These are phyloP conservation scores for Vinca minor DNA, from an alignment of 257 asterid species.

Conservation along the genomic window DNA sequence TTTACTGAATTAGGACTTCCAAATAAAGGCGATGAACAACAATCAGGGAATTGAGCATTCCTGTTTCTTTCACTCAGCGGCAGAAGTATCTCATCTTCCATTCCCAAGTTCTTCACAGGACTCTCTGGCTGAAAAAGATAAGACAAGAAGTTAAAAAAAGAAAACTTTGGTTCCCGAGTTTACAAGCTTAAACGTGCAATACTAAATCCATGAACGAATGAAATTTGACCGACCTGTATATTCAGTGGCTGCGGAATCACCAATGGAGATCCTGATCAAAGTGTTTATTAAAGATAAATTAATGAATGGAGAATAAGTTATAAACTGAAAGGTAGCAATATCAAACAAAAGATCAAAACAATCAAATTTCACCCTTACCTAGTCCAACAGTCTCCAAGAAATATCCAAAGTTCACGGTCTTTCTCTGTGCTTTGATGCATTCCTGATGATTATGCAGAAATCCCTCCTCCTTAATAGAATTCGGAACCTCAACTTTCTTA, in stretches of 20 bases:
- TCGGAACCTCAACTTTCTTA: conserved; percentile 26
- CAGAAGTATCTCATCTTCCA: conserved; percentile 47
- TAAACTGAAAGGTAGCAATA: no score
- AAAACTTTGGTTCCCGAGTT: not conserved
- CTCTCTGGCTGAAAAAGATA: conserved; percentile 21
- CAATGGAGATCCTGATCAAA: conserved; percentile 21
- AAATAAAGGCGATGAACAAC: conserved; percentile 33
- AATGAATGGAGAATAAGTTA: not conserved
- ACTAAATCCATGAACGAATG: not conserved
- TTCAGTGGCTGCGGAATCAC: conserved; percentile 25
- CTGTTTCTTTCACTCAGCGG: conserved; percentile 14
- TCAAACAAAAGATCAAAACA: no score
- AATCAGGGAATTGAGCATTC: conserved; percentile 14
- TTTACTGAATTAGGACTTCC: conserved; percentile 49
- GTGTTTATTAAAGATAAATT: not conserved
- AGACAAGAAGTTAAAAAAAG: not conserved
- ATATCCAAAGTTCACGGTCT: conserved; percentile 34
- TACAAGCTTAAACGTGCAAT: not conserved
- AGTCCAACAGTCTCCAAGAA: conserved; percentile 69
- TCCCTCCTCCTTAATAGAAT: conserved; percentile 40
- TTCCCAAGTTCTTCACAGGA: conserved; percentile 28
- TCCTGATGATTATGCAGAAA: conserved; percentile 72
- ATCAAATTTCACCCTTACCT: conserved; percentile 44
- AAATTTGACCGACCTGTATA: conserved; percentile 32
- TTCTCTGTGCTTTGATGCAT: conserved; percentile 60